phyloP scores from a whole-genome alignment of 768 basidiomycete species.

The Neoboletus brunneissimus region DNA sequence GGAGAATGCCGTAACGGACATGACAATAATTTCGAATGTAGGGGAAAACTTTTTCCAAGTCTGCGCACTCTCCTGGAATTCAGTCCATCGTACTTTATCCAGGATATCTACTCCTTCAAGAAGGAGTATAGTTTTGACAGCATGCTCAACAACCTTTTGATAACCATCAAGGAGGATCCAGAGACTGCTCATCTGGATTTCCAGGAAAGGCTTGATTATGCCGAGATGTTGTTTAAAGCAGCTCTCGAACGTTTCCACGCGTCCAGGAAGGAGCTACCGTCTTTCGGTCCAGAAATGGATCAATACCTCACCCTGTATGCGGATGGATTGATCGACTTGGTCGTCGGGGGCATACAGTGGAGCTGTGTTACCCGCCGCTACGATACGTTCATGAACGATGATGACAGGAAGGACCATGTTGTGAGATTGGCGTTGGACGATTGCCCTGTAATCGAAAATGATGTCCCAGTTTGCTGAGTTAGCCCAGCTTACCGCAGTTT shows the following conservation, averaged over 20 bases:
- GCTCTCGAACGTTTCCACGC: conserved; percentile 2
- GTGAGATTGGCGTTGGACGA: not conserved
- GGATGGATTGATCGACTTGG: conserved; percentile 10
- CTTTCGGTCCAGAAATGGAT: conserved; percentile 7
- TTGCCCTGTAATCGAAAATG: not conserved
- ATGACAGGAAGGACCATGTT: conserved; percentile 7
- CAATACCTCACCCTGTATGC: conserved; percentile 2
- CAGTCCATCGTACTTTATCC: not conserved
- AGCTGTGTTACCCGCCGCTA: conserved; percentile 12
- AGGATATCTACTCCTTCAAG: conserved; percentile 20
- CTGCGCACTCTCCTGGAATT: not conserved
- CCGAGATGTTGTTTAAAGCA: conserved; percentile 5
- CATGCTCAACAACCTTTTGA: conserved; percentile 9
- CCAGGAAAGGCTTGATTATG: conserved; percentile 8
- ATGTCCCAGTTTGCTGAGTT: not conserved
- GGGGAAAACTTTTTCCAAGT: not conserved
- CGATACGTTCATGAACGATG: conserved; percentile 7
- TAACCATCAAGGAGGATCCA: conserved; percentile 6
- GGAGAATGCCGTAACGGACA: conserved; percentile 8
- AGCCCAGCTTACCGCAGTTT: too few species aligned
- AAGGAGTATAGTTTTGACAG: conserved; percentile 11
- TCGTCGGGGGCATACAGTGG: conserved; percentile 11
- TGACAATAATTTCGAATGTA: conserved; percentile 10
- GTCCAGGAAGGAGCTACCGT: conserved; percentile 4
- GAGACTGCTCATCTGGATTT: conserved; percentile 11